Base-by-base conservation (phyloP, 305 asterid species). In the Fraxinus dipetala region DNA sequence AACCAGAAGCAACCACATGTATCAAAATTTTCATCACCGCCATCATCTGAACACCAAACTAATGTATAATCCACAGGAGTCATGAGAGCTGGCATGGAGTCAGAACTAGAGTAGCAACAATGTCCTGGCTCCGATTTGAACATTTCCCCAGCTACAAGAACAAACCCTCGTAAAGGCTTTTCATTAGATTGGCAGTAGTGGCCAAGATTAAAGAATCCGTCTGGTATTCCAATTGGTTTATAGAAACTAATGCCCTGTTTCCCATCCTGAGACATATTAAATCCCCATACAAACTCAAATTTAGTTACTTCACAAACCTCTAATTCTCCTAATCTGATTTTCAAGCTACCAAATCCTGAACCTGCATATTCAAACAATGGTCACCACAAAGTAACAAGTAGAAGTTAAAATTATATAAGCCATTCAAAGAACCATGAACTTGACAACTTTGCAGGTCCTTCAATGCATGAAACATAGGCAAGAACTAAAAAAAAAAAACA, bases 171-270 rank as follows among this genome's bases (percentile, higher is more conserved):
- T 78, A 93, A 83, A 83, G 95, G 94, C 83, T 87, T 92, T 59
- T 87, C 87, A 45, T 88, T 90, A 80, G 94, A 90, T 82, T 93
- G 95, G 81, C 95, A 93, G 73, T 90, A 90, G 91, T 92, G 86
- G 79, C 98, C 98, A 34, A 95, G 91, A 79, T 89, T 79, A 81
- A 77, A 91, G 87, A 89, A 95, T 76, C 96, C 94, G 72, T 90
- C 88, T 0, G 98, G 97, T 81, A 93, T 82, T 28, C 78, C 83
- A n/a, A 75, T 80, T 36, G 98, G 98, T 83, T 90, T 92, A 80
- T 93, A 93, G 78, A 95, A 92, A 85, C 93, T 89, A 61, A 89
- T 88, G 78, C 93, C 92, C 2, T 70, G 86, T 85, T 87, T 92
- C 72, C 85, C 84, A 78, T 92, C 87, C 36, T 36, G n/a, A 32